Percentiles rank a stretch among this genome's conserved stretches.
These are phyloP conservation scores for Coemansia sp. DNA, from an alignment of 192 early-diverging fungal genomes.

Conservation along the genomic window DNA sequence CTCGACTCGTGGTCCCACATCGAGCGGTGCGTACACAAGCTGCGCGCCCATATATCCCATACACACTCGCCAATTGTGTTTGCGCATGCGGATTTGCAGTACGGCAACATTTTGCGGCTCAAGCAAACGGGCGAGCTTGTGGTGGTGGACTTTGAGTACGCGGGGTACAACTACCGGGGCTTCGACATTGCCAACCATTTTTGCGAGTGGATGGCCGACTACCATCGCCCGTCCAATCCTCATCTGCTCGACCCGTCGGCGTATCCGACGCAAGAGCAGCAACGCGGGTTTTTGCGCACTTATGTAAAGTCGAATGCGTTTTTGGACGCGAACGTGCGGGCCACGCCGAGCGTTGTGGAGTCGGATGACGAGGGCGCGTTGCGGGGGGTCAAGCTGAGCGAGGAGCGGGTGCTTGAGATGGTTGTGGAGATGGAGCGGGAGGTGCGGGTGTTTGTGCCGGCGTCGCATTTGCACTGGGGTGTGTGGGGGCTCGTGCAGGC, in stretches of 20 bases:
- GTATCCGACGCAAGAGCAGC: constrained; percentile 63
- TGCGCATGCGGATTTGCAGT: constrained; percentile 87
- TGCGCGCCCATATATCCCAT: constrained; percentile 55
- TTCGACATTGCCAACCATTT: constrained; percentile 84
- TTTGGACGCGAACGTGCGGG: constrained; percentile 38
- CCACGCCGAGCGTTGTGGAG: constrained; percentile 28
- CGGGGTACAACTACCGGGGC: constrained; percentile 74
- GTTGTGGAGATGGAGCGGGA: constrained; percentile 18
- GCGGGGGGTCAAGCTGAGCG: constrained; percentile 18
- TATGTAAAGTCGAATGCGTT: constrained; percentile 60
- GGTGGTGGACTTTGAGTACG: constrained; percentile 80
- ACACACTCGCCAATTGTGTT: constrained; percentile 72
- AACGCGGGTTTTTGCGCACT: constrained; percentile 59
- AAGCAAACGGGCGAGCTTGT: constrained; percentile 61
- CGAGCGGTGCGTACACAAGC: constrained; percentile 43
- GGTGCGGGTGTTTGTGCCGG: constrained; percentile 31
- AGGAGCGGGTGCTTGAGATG: constrained; percentile 26
- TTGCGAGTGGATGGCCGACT: constrained; percentile 83
- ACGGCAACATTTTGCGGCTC: constrained; percentile 81
- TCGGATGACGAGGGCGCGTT: constrained; percentile 14
- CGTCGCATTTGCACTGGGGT: constrained; percentile 71
- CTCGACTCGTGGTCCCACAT: constrained; percentile 31
- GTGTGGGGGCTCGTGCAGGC: constrained; percentile 80
- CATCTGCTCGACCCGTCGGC: constrained; percentile 40
- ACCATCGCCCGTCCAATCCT: constrained; percentile 57